Conservation (phyloP, 169 alveolate genomes). For the Cyclospora cayetanensis region DNA sequence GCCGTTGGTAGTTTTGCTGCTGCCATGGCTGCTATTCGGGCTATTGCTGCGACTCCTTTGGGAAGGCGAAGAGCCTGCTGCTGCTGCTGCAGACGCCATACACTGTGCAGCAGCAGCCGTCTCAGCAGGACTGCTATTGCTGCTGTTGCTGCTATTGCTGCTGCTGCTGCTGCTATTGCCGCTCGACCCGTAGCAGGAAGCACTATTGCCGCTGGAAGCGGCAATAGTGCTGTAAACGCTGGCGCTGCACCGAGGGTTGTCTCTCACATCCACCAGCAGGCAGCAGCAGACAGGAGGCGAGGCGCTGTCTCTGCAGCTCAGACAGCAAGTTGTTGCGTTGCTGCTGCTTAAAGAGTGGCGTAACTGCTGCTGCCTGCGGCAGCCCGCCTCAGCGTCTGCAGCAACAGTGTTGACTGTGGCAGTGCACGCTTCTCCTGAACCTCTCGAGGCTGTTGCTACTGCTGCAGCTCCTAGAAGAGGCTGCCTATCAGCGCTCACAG, state of each 20-base stretch:
- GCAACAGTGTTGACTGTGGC: neutral
- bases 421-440: neutral
- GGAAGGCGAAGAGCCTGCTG: neutral
- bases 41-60: conserved; percentile 12
- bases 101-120: neutral
- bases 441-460: neutral
- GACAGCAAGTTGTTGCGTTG: neutral
- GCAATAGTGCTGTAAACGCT: neutral
- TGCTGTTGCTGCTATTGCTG: conserved; percentile 30
- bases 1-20: conserved; percentile 10
- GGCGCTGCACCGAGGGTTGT: conserved; percentile 45
- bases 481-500: neutral
- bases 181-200: neutral
- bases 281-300: conserved; percentile 14
- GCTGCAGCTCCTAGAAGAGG: neutral
- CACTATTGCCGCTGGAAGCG: neutral
- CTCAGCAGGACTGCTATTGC: no score
- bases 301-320: neutral
- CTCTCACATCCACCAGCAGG: conserved; percentile 12
- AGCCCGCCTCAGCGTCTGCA: neutral
- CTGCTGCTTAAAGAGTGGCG: neutral
- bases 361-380: conserved; percentile 29
- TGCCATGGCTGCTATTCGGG: no score
- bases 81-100: neutral
- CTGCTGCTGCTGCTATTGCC: conserved; percentile 34